Evolutionary conservation across 345 rosid genomes (phyloP).

Genomic region (Eucalyptus regnans): DNA sequence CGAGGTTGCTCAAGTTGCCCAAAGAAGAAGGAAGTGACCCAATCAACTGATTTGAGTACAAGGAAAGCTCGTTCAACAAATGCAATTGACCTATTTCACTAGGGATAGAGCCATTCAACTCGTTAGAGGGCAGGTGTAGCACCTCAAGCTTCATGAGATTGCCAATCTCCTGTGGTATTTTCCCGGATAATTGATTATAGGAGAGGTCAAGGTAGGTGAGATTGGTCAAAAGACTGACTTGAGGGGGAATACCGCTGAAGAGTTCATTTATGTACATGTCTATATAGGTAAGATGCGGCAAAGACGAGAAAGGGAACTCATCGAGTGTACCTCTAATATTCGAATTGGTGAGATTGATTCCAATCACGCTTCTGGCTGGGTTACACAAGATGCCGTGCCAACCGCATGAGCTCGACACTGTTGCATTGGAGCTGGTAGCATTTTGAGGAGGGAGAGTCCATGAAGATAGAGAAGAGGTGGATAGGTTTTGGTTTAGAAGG

Average conservation of each 20-base stretch:
- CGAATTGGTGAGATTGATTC: conserved; percentile 3
- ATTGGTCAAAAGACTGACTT: background rate
- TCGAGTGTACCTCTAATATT: conserved; percentile 5
- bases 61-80: background rate
- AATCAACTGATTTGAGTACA: conserved; percentile 1
- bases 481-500: background rate
- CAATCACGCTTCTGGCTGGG: background rate
- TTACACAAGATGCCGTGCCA: conserved; percentile 3
- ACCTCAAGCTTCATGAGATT: background rate
- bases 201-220: conserved; percentile 5
- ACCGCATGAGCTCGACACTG: background rate
- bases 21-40: conserved; percentile 14
- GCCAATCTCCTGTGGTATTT: conserved; percentile 6
- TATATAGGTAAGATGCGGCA: conserved; percentile 4
- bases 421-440: background rate
- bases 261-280: conserved; percentile 6
- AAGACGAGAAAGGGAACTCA: conserved; percentile 2
- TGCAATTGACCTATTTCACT: conserved; percentile 2
- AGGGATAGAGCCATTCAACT: conserved; percentile 9
- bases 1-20: conserved; percentile 4
- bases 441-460: background rate
- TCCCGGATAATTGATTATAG: background rate
- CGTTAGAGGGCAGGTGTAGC: background rate
- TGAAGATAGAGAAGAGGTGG: background rate
- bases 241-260: conserved; percentile 5